Conservation (phyloP, 2,329 filamentous ascomycete genomes). For the Teratosphaeria gauchensis region DNA sequence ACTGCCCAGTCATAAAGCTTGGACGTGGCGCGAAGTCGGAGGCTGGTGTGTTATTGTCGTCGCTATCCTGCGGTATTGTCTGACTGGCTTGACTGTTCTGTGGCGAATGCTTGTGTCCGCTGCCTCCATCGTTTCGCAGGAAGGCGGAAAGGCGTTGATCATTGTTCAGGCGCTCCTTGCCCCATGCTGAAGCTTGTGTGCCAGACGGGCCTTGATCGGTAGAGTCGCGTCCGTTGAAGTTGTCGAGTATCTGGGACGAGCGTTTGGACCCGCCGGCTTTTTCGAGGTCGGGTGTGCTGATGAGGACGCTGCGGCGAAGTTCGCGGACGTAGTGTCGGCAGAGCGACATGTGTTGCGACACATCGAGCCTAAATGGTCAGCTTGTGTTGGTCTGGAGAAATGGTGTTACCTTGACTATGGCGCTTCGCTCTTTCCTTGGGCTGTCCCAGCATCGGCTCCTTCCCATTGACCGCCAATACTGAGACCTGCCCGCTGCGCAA, state of each 20-base stretch:
- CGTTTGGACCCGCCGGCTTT: constrained; percentile 65
- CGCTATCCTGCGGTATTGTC: not conserved
- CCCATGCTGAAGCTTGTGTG: constrained; percentile 32
- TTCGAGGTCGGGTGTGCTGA: constrained; percentile 85
- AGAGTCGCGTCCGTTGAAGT: constrained; percentile 42
- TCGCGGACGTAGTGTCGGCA: constrained; percentile 96
- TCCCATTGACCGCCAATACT: not conserved
- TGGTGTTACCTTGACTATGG: not conserved
- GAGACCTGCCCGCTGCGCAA: no score
- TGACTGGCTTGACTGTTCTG: constrained; percentile 38
- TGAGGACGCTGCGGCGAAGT: constrained; percentile 80
- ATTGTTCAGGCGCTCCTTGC: constrained; percentile 45
- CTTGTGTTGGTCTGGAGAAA: not conserved
- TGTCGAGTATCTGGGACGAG: constrained; percentile 67
- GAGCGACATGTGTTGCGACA: constrained; percentile 96
- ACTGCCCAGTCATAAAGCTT: constrained; percentile 51
- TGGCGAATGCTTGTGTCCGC: constrained; percentile 33
- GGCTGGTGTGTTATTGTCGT: constrained; percentile 23
- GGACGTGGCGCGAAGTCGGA: constrained; percentile 42
- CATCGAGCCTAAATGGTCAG: constrained; percentile 70
- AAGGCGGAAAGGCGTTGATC: constrained; percentile 90
- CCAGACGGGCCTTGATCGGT: constrained; percentile 24
- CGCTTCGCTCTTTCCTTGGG: not conserved
- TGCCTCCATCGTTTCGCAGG: constrained; percentile 50
- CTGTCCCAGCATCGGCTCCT: not conserved